phyloP scores from a whole-genome alignment of 495 filamentous ascomycete species.

The Pyrenula aspistea region DNA sequence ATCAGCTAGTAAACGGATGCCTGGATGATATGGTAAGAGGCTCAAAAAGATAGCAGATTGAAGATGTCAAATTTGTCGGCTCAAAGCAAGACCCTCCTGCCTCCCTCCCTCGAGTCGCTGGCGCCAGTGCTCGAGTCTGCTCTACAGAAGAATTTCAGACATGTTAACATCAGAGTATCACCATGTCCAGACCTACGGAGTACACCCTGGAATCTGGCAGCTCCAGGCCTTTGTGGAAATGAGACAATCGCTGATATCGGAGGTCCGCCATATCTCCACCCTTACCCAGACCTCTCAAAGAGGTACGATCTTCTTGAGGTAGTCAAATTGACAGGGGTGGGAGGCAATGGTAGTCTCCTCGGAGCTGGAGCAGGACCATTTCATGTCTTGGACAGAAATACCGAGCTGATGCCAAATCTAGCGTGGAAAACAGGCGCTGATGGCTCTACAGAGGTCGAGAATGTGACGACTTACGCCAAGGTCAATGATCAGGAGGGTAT shows the following conservation, averaged over 20 bases:
- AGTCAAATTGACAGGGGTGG: constrained; percentile 21
- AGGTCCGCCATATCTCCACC: constrained; percentile 22
- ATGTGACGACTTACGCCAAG: constrained; percentile 4
- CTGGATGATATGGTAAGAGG: no score
- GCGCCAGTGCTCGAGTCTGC: constrained; percentile 8
- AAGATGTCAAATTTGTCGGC: not conserved
- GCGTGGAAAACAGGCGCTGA: constrained; percentile 7
- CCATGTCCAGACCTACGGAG: constrained; percentile 23
- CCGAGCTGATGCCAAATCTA: constrained; percentile 26
- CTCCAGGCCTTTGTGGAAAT: constrained; percentile 21
- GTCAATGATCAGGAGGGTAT: constrained; percentile 9
- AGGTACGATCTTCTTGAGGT: constrained; percentile 20
- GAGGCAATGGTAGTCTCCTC: constrained; percentile 13
- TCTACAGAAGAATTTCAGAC: constrained; percentile 16
- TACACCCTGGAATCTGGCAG: constrained; percentile 23
- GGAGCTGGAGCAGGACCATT: constrained; percentile 29
- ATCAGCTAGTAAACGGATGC: no score
- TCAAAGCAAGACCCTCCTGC: not conserved
- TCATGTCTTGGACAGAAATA: constrained; percentile 23
- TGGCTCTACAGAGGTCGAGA: constrained; percentile 2
- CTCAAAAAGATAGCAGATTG: no score
- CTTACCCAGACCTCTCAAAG: constrained; percentile 15
- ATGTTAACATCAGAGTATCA: constrained; percentile 12
- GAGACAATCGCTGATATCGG: constrained; percentile 26
- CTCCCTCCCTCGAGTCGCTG: constrained; percentile 18